Percentiles rank a stretch among this genome's conserved stretches.
Conservation (phyloP, 306 rosid genomes). For the Cicer chorassanicum region DNA sequence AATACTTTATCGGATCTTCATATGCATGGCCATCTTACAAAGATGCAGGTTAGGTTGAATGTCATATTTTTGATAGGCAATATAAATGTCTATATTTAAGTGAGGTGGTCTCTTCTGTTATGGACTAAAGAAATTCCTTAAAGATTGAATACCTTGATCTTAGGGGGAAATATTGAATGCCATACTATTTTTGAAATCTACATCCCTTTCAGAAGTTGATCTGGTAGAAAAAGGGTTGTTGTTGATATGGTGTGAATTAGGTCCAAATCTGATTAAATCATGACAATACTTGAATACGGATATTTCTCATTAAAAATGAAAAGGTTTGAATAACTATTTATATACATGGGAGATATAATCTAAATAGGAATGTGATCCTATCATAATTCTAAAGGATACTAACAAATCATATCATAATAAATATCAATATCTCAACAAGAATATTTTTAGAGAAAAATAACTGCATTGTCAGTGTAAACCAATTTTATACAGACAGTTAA, state of each 20-base stretch:
- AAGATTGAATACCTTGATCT: conserved; percentile 32
- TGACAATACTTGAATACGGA: too few species aligned
- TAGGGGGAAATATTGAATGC: conserved; percentile 1
- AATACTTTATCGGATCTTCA: conserved; percentile 91
- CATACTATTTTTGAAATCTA: conserved; percentile 3
- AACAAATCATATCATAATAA: too few species aligned
- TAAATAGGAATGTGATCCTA: too few species aligned
- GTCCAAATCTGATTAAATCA: conserved; percentile 2
- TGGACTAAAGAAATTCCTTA: conserved; percentile 18
- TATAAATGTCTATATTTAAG: conserved; percentile 33
- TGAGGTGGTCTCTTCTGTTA: conserved; percentile 30
- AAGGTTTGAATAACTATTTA: too few species aligned
- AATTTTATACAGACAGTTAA: too few species aligned
- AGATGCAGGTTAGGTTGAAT: conserved; percentile 72
- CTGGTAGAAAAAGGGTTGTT: conserved; percentile 31
- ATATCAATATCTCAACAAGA: too few species aligned
- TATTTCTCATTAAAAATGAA: too few species aligned
- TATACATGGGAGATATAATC: too few species aligned
- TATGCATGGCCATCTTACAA: conserved; percentile 87
- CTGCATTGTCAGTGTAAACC: too few species aligned
- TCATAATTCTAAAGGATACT: too few species aligned
- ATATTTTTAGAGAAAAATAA: too few species aligned
- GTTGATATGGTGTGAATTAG: conserved; percentile 36
- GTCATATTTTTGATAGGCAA: conserved; percentile 17
- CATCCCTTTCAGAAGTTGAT: conserved; percentile 20